phyloP scores from a whole-genome alignment of 371 early-diverging fungal genomes.

The Mucor sp. region DNA sequence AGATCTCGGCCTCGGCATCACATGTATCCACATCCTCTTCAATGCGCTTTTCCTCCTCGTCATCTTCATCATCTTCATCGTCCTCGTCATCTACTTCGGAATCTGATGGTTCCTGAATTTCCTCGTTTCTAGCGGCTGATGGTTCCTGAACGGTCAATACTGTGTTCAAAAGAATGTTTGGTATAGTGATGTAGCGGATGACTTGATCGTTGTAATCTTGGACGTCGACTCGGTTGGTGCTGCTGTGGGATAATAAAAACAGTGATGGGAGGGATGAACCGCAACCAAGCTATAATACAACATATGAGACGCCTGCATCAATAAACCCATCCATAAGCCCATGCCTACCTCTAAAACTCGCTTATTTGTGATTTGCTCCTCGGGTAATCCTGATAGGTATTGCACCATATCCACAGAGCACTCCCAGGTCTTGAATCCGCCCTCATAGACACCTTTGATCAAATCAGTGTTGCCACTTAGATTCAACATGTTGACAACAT shows the following conservation, averaged over 20 bases:
- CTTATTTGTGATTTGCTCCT: slow-evolving; percentile 47
- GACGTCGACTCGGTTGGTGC: slow-evolving; percentile 70
- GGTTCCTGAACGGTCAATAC: slow-evolving; percentile 39
- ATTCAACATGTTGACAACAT: slow-evolving; percentile 53
- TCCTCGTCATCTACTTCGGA: slow-evolving; percentile 15
- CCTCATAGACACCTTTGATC: slow-evolving; percentile 88
- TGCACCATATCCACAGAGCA: slow-evolving; percentile 84
- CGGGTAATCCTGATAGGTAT: slow-evolving; percentile 56
- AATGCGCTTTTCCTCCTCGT: slow-evolving; percentile 51
- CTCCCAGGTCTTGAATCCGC: slow-evolving; percentile 97
- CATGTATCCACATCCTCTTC: slow-evolving; percentile 46
- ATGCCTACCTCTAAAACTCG: slow-evolving; percentile 64
- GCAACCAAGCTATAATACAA: slow-evolving; percentile 77
- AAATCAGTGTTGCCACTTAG: slow-evolving; percentile 74
- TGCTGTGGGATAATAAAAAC: slow-evolving; percentile 60
- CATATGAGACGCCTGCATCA: not conserved
- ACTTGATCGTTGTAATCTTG: slow-evolving; percentile 94
- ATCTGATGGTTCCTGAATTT: slow-evolving; percentile 31
- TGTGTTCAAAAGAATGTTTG: slow-evolving; percentile 87
- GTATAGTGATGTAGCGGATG: slow-evolving; percentile 83
- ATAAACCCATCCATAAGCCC: too few relatives aligned
- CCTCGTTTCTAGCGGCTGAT: slow-evolving; percentile 5
- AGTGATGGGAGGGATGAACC: slow-evolving; percentile 89
- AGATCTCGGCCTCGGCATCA: slow-evolving; percentile 55
- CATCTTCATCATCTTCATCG: slow-evolving; percentile 58